Percentiles rank a stretch among this genome's conserved stretches.
Conservation (phyloP, 169 alveolate species). For the Plasmodium yoelii region DNA sequence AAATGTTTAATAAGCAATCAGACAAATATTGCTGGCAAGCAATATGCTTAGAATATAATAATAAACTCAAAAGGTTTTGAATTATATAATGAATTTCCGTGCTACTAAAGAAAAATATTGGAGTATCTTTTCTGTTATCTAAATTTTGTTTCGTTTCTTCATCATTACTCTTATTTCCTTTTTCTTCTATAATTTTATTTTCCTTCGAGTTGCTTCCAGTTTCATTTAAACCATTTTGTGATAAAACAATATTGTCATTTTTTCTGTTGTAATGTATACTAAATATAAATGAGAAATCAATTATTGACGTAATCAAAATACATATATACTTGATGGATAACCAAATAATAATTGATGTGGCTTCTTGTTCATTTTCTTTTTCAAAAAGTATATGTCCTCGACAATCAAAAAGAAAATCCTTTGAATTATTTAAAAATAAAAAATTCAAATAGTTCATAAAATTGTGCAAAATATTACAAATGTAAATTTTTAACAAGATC, state of each 20-base stretch:
- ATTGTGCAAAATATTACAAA: conserved; percentile 60
- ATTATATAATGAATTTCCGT: conserved; percentile 67
- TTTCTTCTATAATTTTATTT: not conserved
- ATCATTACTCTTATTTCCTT: not conserved
- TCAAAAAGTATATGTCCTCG: conserved; percentile 74
- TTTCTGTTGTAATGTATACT: not conserved
- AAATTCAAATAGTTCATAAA: conserved; percentile 53
- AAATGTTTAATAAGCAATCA: conserved; percentile 56
- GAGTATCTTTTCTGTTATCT: not conserved
- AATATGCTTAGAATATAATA: conserved; percentile 60
- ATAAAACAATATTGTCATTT: not conserved
- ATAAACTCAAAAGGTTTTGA: conserved; percentile 66
- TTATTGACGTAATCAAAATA: conserved; percentile 59
- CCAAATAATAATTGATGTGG: conserved; percentile 67
- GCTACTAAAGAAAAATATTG: conserved; percentile 40
- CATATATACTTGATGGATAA: conserved; percentile 72
- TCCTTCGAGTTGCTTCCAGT: not conserved
- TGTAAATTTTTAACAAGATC: conserved; percentile 56
- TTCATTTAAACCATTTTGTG: not conserved
- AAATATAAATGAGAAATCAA: conserved; percentile 60
- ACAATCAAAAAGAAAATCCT: conserved; percentile 66
- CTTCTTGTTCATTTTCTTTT: conserved; percentile 62
- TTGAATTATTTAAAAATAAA: conserved; percentile 58
- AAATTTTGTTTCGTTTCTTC: not conserved
- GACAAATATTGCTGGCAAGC: conserved; percentile 76